Evolutionary conservation across 306 rosid genomes (phyloP).

Genomic region (Rosa lucieae): DNA sequence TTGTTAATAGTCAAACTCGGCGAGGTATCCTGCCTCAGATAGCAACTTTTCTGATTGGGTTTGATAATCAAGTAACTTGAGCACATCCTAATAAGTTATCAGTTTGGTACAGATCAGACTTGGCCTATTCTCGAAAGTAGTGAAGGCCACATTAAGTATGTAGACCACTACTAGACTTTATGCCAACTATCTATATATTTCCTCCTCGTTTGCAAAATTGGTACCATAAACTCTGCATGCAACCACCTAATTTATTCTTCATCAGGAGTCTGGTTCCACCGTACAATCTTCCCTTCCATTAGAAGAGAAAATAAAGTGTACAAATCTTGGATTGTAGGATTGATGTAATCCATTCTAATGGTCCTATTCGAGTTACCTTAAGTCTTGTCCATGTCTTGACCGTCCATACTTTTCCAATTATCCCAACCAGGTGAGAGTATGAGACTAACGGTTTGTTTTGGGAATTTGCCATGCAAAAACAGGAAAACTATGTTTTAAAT

Average conservation of each 20-base stretch:
- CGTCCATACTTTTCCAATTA: neutral
- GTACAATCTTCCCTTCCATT: neutral
- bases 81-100: neutral
- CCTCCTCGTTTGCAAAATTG: neutral
- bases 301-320: neutral
- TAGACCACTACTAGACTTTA: neutral
- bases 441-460: neutral
- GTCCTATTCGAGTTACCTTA: neutral
- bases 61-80: neutral
- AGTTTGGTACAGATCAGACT: neutral
- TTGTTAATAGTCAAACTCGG: neutral
- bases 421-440: neutral
- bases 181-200: neutral
- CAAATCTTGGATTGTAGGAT: neutral
- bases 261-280: neutral
- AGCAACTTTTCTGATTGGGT: neutral
- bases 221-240: neutral
- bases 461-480: neutral
- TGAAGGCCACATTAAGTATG: neutral
- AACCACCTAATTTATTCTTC: neutral
- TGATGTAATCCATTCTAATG: neutral
- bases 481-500: neutral
- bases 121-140: neutral
- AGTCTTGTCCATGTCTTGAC: neutral
- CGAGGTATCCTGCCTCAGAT: neutral